Base-by-base conservation (phyloP, 768 basidiomycete species). In the Amanita pallidorosea region DNA sequence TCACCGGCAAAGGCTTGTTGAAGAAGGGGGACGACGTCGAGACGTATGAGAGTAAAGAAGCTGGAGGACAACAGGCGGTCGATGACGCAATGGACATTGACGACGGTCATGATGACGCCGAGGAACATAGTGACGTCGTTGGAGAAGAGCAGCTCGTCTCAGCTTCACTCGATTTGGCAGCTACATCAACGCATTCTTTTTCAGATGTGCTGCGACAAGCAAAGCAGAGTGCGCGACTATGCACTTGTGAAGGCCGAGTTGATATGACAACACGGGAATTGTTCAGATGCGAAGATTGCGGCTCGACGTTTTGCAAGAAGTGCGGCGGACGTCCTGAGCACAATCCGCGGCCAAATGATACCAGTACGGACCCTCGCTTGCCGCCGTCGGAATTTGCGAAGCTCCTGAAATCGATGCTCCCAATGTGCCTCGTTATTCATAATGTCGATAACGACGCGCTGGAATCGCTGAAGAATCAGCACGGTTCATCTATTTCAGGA, bases 321-420 rank as follows among this genome's bases (percentile, higher is more conserved):
- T 95, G 92, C 61, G 88, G 88, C 37, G 92, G 91, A 23, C 82
- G 90, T 56, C 94, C 94, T 0, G 88, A 93, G 58, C 94, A 97
- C 64, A 85, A 83, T 56, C 81, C 80, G 55, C 61, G 64, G 17
- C 65, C 70, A 0, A 76, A 88, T 47, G 78, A 85, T 55, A 57
- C 76, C 23, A 64, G 60, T 4, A 60, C 66, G 8, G 62, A 77
- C 43, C 71, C 77, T 15, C 83, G 94, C n/a, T 62, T 88, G 7
- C 69, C 75, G 4, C 93, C 94, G 1, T 72, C 75, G 11, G 70
- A 74, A 7, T 96, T 95, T 62, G 78, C 81, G n/a, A 78, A 77
- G 60, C 73, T 77, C 55, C 73, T 95, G 49, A 93, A 90, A 63
- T 76, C 83, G 1, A 71, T 78, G 5, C 74, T 97, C 13, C 94